A percentile compares a stretch with the other conserved stretches of the same genome.
Evolutionary conservation across 331 rosid species (phyloP).

Genomic region (Acacia pycnantha): DNA sequence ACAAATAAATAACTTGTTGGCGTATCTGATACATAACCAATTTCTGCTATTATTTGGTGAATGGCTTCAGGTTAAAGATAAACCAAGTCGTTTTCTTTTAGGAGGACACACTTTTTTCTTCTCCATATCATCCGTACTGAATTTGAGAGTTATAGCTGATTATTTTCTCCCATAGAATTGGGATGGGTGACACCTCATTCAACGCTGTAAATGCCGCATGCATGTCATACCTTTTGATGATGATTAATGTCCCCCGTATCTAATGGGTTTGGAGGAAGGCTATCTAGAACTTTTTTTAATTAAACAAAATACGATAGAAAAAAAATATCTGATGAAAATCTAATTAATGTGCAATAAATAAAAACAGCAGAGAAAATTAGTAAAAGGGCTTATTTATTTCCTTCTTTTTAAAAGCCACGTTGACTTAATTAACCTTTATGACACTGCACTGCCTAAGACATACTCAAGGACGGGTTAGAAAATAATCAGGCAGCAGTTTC

Average conservation of each 20-base stretch:
- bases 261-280: background rate
- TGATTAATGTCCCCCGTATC: background rate
- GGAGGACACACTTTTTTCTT: background rate
- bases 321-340: background rate
- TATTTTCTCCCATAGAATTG: background rate
- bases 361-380: background rate
- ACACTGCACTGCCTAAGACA: conserved; percentile 15
- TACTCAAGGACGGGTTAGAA: background rate
- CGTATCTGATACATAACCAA: background rate
- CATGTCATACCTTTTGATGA: background rate
- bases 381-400: background rate
- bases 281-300: background rate
- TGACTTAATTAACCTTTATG: background rate
- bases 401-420: background rate
- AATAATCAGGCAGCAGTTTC: conserved; percentile 21
- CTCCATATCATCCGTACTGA: background rate
- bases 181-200: background rate
- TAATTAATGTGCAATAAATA: background rate
- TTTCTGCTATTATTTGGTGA: background rate
- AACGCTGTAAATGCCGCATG: background rate
- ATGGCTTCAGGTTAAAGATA: background rate
- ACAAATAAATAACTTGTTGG: background rate
- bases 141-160: background rate
- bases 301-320: background rate
- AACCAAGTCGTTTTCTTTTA: background rate